phyloP scores from a whole-genome alignment of 2,329 filamentous ascomycete species.

The Colletotrichum scovillei region DNA sequence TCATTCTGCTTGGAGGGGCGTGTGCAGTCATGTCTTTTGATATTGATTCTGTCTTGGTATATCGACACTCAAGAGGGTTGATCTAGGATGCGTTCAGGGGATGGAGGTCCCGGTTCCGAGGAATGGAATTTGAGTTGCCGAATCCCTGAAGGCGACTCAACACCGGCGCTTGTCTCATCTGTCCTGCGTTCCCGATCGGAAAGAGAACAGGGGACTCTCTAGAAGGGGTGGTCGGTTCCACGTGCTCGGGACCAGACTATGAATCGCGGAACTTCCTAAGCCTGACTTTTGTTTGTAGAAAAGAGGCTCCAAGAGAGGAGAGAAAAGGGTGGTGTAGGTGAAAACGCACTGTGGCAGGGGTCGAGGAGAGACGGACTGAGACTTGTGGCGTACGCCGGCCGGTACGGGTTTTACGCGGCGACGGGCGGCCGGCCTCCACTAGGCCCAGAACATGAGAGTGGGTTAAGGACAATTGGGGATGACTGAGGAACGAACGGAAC shows the following conservation, averaged over 20 bases:
- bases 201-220: conserved; percentile 1
- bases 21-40: neutral
- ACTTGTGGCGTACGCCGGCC: conserved; percentile 20
- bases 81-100: neutral
- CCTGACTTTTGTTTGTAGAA: neutral
- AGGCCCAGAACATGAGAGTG: neutral
- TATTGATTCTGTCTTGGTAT: neutral
- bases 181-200: conserved; percentile 27
- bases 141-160: conserved; percentile 33
- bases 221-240: conserved; percentile 8
- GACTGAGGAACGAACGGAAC: neutral
- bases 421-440: neutral
- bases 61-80: neutral
- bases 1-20: neutral
- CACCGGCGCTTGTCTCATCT: conserved; percentile 30
- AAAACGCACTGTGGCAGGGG: conserved; percentile 23
- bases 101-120: neutral
- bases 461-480: neutral
- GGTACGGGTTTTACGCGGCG: conserved; percentile 22
- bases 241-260: conserved; percentile 25
- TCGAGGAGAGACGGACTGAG: conserved; percentile 14
- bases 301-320: conserved; percentile 13
- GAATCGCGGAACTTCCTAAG: neutral
- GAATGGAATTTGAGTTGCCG: conserved; percentile 32
- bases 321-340: conserved; percentile 24